Evolutionary conservation across 2,329 filamentous ascomycete genomes (phyloP).

Genomic region (Phialophora macrospora): DNA sequence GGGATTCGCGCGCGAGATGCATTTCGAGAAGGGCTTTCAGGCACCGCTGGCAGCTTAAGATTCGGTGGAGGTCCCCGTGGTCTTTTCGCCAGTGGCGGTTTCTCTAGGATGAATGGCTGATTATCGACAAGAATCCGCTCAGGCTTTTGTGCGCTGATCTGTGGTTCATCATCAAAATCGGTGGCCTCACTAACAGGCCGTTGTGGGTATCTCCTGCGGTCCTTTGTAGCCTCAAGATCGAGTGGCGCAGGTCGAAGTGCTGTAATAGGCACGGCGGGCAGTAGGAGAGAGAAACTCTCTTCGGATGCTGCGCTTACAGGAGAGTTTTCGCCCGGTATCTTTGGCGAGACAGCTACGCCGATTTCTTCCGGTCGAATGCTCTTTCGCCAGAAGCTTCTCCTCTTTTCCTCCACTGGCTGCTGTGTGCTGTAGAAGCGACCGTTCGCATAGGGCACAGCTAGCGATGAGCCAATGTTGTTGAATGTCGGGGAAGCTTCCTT

Average conservation of each 20-base stretch:
- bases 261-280: conserved; percentile 45
- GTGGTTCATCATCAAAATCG: conserved; percentile 47
- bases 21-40: conserved; percentile 35
- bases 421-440: conserved; percentile 34
- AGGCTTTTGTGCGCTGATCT: conserved; percentile 10
- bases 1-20: conserved; percentile 45
- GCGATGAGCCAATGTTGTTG: conserved; percentile 7
- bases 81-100: conserved; percentile 23
- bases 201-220: conserved; percentile 28
- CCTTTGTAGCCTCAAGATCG: conserved; percentile 22
- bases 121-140: conserved; percentile 33
- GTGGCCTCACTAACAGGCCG: conserved; percentile 43
- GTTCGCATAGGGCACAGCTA: conserved; percentile 15
- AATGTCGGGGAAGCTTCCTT: conserved; percentile 32
- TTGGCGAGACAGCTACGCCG: conserved; percentile 43
- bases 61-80: conserved; percentile 22
- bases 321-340: conserved; percentile 40
- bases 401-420: conserved; percentile 32
- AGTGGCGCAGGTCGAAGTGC: conserved; percentile 48
- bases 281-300: conserved; percentile 46
- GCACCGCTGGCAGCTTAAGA: conserved; percentile 25
- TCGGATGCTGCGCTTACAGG: conserved; percentile 45
- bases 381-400: conserved; percentile 41
- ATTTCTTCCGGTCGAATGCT: conserved; percentile 41
- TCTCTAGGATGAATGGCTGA: conserved; percentile 31